A percentile compares a stretch with the other conserved stretches of the same genome.
These are phyloP conservation scores for Trichoderma citrinoviride DNA, from an alignment of 2,329 filamentous ascomycete species.

Conservation along the genomic window DNA sequence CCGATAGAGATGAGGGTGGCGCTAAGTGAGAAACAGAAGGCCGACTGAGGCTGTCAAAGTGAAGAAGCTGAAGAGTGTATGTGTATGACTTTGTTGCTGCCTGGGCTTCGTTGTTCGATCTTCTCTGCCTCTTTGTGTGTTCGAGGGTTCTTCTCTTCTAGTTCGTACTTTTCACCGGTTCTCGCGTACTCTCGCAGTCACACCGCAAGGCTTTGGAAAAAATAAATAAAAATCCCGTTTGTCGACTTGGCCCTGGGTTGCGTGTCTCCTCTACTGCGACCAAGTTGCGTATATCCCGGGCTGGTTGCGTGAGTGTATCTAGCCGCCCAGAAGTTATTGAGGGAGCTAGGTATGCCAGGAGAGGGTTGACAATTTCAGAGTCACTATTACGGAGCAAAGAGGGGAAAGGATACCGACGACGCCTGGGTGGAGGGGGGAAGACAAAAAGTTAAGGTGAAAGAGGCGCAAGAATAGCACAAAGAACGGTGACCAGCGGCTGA, in stretches of 20 bases:
- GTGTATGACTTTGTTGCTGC: neutral
- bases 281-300: neutral
- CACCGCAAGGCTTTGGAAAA: too few species aligned
- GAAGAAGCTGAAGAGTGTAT: neutral
- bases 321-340: neutral
- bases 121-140: neutral
- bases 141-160: neutral
- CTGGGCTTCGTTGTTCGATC: neutral
- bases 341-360: neutral
- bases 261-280: neutral
- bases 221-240: too few species aligned
- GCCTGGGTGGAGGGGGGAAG: neutral
- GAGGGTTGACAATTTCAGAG: neutral
- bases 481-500: slow-evolving; percentile 13
- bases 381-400: neutral
- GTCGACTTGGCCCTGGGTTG: neutral
- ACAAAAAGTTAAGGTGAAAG: neutral
- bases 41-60: neutral
- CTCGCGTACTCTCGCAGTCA: neutral
- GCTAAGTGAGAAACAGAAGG: neutral
- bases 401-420: neutral
- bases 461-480: neutral
- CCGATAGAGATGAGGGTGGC: neutral
- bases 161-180: too few species aligned
- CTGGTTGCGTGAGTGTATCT: neutral